Base-by-base conservation (phyloP, 108 stramenopile genomes). In the Skeletonema grethae region DNA sequence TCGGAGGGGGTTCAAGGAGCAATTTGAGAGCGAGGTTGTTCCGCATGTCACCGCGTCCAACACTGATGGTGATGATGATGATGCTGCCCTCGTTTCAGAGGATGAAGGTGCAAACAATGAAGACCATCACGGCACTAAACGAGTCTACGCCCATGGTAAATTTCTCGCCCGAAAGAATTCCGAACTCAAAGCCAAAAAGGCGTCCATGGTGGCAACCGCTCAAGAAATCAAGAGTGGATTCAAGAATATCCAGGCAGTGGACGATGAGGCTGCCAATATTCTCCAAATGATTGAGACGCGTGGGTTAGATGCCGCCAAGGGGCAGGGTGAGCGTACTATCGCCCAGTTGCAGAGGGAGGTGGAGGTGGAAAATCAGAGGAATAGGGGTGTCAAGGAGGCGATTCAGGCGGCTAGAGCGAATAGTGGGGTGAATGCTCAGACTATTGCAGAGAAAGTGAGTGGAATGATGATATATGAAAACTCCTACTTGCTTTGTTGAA, bases 341-440 rank as follows among this genome's bases (percentile, higher is more conserved):
- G 80, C 84, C 41, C 65, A 48, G 61, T 69, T 45, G 30, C 34
- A 57, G 31, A 32, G 77, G n/a, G 83, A 84, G 67, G 78, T 29
- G 16, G 80, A 85, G 62, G 72, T 39, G 57, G 77, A 82, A 59
- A 45, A 36, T 29, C 81, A 71, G 53, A 58, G 63, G 58, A 67
- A 73, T 66, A 57, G 63, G 34, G 72, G 80, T 16, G 68, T 76
- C 34, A 77, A 75, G 61, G 84, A 85, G 55, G 84, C 76, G 15
- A 48, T 82, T 30, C 67, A 60, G 18, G 65, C 43, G 12, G 56
- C 70, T 16, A 61, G 80, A 45, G 73, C 67, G 36, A 82, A 75
- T 22, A 70, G 80, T 31, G 80, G 76, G 34, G 59, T 20, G 15
- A 69, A 68, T 79, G 84, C 80, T 25, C 72, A 67, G 43, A 59